These are phyloP conservation scores for Candida ortonii DNA, from an alignment of 805 yeast species.

Conservation along the genomic window DNA sequence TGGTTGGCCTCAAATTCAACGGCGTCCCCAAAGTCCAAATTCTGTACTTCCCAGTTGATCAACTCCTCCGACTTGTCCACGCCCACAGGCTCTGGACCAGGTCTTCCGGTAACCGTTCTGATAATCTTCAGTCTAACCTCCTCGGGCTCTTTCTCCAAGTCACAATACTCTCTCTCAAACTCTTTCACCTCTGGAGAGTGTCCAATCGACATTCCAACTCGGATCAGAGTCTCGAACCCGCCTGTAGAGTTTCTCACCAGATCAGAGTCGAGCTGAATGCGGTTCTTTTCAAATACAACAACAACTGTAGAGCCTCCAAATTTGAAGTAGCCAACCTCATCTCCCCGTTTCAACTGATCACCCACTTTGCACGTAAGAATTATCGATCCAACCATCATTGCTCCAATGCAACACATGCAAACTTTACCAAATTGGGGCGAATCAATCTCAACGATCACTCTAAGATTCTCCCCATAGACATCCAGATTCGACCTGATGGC, in stretches of 20 bases:
- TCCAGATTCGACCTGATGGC: slow-evolving; percentile 85
- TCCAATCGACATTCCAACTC: slow-evolving; percentile 92
- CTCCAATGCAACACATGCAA: slow-evolving; percentile 82
- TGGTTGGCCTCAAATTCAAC: slow-evolving; percentile 25
- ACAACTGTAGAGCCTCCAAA: slow-evolving; percentile 93
- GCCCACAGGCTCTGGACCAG: slow-evolving; percentile 27
- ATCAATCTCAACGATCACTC: slow-evolving; percentile 74
- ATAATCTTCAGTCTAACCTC: slow-evolving; percentile 49
- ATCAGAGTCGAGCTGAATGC: slow-evolving; percentile 69
- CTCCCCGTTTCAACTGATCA: slow-evolving; percentile 58
- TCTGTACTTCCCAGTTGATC: slow-evolving; percentile 31
- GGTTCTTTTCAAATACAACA: slow-evolving; percentile 52
- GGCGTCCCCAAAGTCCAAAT: slow-evolving; percentile 28
- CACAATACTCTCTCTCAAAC: slow-evolving; percentile 41
- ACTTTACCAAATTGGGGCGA: slow-evolving; percentile 77
- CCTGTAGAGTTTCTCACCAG: slow-evolving; percentile 62
- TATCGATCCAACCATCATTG: slow-evolving; percentile 98
- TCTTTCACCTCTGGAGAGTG: slow-evolving; percentile 56
- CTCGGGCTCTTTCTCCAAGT: slow-evolving; percentile 45
- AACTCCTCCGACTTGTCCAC: slow-evolving; percentile 14
- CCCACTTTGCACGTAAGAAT: slow-evolving; percentile 66
- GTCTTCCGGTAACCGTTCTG: slow-evolving; percentile 55
- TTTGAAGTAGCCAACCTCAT: slow-evolving; percentile 90
- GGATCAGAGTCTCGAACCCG: slow-evolving; percentile 75
- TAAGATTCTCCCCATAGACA: slow-evolving; percentile 88